Conservation (phyloP, 164 flowering plant genomes). For the Pachysandra terminalis region DNA sequence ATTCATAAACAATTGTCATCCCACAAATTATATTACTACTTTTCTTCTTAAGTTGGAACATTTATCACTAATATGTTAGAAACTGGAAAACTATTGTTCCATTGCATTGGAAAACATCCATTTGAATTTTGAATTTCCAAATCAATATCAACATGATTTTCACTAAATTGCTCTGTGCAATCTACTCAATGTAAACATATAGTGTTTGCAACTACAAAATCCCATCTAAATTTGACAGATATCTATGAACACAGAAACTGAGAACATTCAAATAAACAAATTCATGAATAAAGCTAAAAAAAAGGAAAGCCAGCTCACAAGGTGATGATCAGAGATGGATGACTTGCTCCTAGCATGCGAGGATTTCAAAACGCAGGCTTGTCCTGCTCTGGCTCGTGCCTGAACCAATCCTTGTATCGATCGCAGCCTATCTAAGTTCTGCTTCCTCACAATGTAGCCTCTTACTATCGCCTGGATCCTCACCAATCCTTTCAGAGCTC, state of each 20-base stretch:
- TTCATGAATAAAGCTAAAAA: too few species aligned
- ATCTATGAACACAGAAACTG: too few species aligned
- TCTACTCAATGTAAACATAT: constrained; percentile 5
- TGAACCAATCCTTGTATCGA: constrained; percentile 57
- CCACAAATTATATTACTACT: too few species aligned
- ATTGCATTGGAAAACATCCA: too few species aligned
- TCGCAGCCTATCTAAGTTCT: constrained; percentile 35
- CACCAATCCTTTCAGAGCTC: constrained; percentile 62
- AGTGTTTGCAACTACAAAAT: too few species aligned
- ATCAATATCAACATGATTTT: neutral
- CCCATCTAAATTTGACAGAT: too few species aligned
- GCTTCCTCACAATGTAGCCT: constrained; percentile 64
- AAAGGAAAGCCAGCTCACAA: constrained; percentile 24
- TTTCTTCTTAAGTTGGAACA: too few species aligned
- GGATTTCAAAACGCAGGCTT: constrained; percentile 32
- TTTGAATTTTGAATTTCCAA: neutral
- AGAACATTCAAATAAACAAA: too few species aligned
- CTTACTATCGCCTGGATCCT: constrained; percentile 66
- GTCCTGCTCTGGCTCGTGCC: constrained; percentile 42
- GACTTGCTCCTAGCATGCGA: constrained; percentile 43
- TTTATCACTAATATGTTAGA: too few species aligned
- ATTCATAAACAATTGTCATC: too few species aligned
- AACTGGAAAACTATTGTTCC: too few species aligned
- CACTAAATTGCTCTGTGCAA: too few species aligned
- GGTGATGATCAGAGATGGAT: constrained; percentile 28